phyloP scores from a whole-genome alignment of 768 basidiomycete species.

The Hygrophorus russula region DNA sequence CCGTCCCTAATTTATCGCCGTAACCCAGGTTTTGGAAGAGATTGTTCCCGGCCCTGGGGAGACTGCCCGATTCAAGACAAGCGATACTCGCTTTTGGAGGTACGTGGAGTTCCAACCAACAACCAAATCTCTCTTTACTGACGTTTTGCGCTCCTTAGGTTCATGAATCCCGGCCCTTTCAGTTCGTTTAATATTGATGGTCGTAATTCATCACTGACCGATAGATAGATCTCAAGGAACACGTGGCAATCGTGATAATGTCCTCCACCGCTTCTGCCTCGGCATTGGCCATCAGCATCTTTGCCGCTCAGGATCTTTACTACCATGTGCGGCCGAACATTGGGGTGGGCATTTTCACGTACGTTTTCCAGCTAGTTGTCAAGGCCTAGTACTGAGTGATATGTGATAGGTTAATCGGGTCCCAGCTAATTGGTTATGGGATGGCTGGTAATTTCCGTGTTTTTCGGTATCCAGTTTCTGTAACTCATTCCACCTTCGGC shows the following conservation, averaged over 20 bases:
- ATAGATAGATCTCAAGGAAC: conserved; percentile 28
- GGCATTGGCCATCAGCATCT: conserved; percentile 47
- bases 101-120: too few species aligned
- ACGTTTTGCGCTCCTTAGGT: conserved; percentile 14
- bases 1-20: conserved; percentile 29
- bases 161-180: conserved; percentile 26
- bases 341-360: too few species aligned
- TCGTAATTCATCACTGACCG: too few species aligned
- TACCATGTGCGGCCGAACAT: conserved; percentile 14
- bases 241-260: conserved; percentile 53
- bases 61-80: conserved; percentile 18
- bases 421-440: too few species aligned
- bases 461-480: too few species aligned
- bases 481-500: too few species aligned
- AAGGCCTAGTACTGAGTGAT: too few species aligned
- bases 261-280: conserved; percentile 47
- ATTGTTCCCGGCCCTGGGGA: conserved; percentile 24
- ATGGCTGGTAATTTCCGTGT: too few species aligned
- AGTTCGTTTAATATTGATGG: background rate
- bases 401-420: too few species aligned
- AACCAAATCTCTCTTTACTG: too few species aligned
- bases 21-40: conserved; percentile 35
- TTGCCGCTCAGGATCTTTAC: conserved; percentile 40
- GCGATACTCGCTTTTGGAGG: conserved; percentile 28
- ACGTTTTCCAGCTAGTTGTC: too few species aligned